These are phyloP conservation scores for Cicer bijugum DNA, from an alignment of 306 rosid genomes.

Conservation along the genomic window DNA sequence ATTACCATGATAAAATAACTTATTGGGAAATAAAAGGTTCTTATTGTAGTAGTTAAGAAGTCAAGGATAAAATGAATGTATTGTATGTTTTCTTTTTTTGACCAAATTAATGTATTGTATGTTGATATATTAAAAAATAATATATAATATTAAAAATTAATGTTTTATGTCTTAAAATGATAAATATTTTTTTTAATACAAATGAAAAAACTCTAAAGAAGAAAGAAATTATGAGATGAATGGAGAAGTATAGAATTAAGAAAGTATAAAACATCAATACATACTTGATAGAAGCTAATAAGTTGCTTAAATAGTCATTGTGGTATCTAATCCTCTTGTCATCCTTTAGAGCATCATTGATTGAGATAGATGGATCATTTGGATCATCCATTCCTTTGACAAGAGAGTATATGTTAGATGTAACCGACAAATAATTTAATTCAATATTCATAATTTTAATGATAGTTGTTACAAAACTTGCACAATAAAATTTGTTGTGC, in stretches of 20 bases:
- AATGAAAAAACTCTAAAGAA: not conserved
- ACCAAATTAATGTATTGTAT: too few species aligned
- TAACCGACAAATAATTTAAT: not conserved
- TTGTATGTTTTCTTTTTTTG: too few species aligned
- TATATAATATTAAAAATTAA: too few species aligned
- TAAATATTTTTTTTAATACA: not conserved
- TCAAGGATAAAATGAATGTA: too few species aligned
- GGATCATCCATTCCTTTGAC: slow-evolving; percentile 85
- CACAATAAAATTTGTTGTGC: too few species aligned
- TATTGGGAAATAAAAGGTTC: too few species aligned
- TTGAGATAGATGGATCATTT: slow-evolving; percentile 48
- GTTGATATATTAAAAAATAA: too few species aligned
- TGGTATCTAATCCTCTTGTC: slow-evolving; percentile 74
- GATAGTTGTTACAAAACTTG: not conserved
- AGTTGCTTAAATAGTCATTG: slow-evolving; percentile 63
- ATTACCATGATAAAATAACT: too few species aligned
- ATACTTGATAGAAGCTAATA: slow-evolving; percentile 67
- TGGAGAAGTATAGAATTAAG: not conserved
- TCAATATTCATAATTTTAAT: not conserved
- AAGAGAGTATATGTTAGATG: not conserved
- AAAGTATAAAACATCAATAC: not conserved
- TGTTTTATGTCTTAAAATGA: not conserved
- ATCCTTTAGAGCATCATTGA: slow-evolving; percentile 67
- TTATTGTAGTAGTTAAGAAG: too few species aligned
- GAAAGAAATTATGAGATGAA: not conserved